Evolutionary conservation across 768 basidiomycete genomes (phyloP).

Genomic region (Trichaptum fuscoviolaceum): DNA sequence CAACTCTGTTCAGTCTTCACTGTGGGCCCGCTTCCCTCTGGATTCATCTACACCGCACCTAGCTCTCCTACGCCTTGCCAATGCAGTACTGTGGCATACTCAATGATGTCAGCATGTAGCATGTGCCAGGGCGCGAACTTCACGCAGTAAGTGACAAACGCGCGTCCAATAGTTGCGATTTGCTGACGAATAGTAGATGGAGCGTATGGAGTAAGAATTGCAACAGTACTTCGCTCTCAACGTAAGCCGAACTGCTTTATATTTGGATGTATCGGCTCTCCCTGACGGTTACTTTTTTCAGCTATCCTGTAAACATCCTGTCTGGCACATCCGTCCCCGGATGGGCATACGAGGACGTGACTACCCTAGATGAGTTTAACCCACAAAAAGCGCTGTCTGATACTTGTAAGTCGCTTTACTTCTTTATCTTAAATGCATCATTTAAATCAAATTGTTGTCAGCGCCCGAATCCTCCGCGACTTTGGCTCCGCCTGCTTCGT

Average conservation of each 20-base stretch:
- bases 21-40: neutral
- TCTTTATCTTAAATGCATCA: neutral
- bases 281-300: constrained; percentile 11
- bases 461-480: constrained; percentile 39
- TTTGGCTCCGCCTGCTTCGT: constrained; percentile 20
- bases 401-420: constrained; percentile 16
- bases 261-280: constrained; percentile 21
- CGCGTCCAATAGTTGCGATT: neutral
- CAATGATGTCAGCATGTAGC: constrained; percentile 51
- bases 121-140: constrained; percentile 44
- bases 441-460: constrained; percentile 6
- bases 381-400: constrained; percentile 6
- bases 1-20: neutral
- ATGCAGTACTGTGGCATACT: constrained; percentile 55
- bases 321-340: constrained; percentile 44
- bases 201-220: constrained; percentile 46
- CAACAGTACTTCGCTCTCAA: constrained; percentile 14
- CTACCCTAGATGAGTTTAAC: constrained; percentile 15
- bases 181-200: constrained; percentile 35
- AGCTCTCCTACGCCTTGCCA: constrained; percentile 28
- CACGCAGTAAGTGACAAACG: constrained; percentile 25
- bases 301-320: constrained; percentile 37
- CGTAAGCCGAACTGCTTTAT: neutral
- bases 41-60: neutral
- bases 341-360: constrained; percentile 59